A percentile compares a stretch with the other conserved stretches of the same genome.
Conservation (phyloP, 179 eudicot genomes). For the Monotropa hypopitys region DNA sequence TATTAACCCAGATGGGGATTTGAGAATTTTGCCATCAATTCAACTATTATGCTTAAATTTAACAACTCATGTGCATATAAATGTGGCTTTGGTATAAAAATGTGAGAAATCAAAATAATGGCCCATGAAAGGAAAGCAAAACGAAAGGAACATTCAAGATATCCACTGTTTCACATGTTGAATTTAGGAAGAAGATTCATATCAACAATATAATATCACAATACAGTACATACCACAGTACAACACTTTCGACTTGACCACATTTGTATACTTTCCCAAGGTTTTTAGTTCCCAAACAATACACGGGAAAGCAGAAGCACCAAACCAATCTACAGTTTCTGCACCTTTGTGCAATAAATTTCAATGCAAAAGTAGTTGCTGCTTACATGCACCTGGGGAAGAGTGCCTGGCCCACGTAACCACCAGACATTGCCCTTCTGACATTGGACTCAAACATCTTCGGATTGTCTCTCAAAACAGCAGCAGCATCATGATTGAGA, state of each 20-base stretch:
- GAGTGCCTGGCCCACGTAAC: slow-evolving; percentile 67
- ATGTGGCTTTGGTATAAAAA: too few species aligned
- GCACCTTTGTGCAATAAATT: slow-evolving; percentile 3
- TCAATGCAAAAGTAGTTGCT: background rate
- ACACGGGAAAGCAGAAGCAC: background rate
- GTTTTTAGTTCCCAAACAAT: background rate
- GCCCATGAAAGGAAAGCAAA: background rate
- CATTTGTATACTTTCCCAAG: background rate
- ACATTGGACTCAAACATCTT: slow-evolving; percentile 72
- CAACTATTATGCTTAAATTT: too few species aligned
- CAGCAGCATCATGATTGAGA: slow-evolving; percentile 87
- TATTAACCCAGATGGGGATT: too few species aligned
- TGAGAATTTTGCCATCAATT: too few species aligned
- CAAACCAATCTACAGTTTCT: background rate
- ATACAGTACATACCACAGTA: background rate
- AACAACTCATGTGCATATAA: too few species aligned
- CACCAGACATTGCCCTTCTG: slow-evolving; percentile 83
- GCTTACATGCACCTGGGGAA: slow-evolving; percentile 39
- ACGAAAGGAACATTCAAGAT: background rate
- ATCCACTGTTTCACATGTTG: background rate
- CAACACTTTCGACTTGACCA: background rate
- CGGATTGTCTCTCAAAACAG: slow-evolving; percentile 83
- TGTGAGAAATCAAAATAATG: background rate
- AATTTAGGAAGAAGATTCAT: background rate
- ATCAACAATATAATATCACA: background rate